These are phyloP conservation scores for Pinus taeda DNA, from an alignment of 75 land plant species.

Conservation along the genomic window DNA sequence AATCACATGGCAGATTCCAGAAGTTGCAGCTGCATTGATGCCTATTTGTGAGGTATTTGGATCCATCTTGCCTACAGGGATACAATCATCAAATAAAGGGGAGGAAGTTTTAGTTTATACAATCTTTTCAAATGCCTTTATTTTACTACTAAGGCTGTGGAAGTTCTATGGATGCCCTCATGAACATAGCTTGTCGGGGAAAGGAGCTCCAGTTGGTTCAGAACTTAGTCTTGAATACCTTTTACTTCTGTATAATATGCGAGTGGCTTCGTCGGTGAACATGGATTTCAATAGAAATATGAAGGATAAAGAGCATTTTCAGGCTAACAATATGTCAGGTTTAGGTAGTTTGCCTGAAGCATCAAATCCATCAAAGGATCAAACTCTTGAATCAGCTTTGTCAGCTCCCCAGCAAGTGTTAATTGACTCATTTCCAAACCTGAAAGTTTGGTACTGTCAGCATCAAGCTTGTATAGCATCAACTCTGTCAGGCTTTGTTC, in stretches of 20 bases:
- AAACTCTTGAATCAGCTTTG: constrained; percentile 13
- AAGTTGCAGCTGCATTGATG: constrained; percentile 84
- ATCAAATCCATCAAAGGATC: not conserved
- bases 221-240: constrained; percentile 90
- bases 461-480: constrained; percentile 92
- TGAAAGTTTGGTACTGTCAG: constrained; percentile 85
- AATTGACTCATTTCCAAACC: constrained; percentile 78
- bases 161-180: constrained; percentile 90
- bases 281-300: constrained; percentile 6
- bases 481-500: constrained; percentile 80
- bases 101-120: constrained; percentile 68
- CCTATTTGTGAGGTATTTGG: constrained; percentile 97
- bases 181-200: constrained; percentile 68
- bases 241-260: constrained; percentile 59
- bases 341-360: not conserved
- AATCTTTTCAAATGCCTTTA: constrained; percentile 84
- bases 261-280: constrained; percentile 23
- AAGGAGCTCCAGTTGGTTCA: constrained; percentile 68
- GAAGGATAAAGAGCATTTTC: not conserved
- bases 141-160: constrained; percentile 82
- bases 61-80: constrained; percentile 52
- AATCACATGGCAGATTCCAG: constrained; percentile 62
- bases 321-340: not conserved
- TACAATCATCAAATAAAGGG: constrained; percentile 42
- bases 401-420: constrained; percentile 36